These are phyloP conservation scores for Hygrocybe punicea DNA, from an alignment of 768 basidiomycete genomes.

Conservation along the genomic window DNA sequence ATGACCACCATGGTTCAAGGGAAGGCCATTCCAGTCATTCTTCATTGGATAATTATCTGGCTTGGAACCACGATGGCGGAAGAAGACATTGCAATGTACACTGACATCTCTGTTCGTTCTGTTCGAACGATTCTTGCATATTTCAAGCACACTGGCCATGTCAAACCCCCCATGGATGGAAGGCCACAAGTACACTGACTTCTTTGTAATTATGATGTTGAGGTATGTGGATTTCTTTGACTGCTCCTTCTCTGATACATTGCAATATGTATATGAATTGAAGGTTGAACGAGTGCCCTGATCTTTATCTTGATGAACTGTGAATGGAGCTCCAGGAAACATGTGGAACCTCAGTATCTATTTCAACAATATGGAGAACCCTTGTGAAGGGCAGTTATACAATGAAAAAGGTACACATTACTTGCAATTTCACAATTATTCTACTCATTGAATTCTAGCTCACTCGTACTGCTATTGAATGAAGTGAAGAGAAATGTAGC, in stretches of 20 bases:
- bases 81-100: slow-evolving; percentile 10
- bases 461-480: not conserved
- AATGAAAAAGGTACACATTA: slow-evolving; percentile 2
- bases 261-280: not conserved
- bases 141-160: slow-evolving; percentile 8
- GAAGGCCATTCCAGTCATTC: not conserved
- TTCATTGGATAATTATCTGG: slow-evolving; percentile 10
- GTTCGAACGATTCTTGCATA: slow-evolving; percentile 6
- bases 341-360: slow-evolving; percentile 1
- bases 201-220: slow-evolving; percentile 9
- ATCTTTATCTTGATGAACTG: slow-evolving; percentile 2
- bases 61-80: slow-evolving; percentile 3
- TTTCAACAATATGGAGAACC: not conserved
- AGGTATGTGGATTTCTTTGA: not conserved
- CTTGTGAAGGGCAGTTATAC: not conserved
- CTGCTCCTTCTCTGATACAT: not conserved
- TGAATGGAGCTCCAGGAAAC: not conserved
- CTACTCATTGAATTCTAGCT: not conserved
- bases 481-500: not conserved
- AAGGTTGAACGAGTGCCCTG: not conserved
- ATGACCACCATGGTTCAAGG: not conserved
- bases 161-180: not conserved
- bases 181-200: not conserved
- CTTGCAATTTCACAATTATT: not conserved
- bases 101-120: not conserved